A percentile compares a stretch with the other conserved stretches of the same genome.
phyloP scores from a whole-genome alignment of 768 basidiomycete species.

The Boletellus ananas region DNA sequence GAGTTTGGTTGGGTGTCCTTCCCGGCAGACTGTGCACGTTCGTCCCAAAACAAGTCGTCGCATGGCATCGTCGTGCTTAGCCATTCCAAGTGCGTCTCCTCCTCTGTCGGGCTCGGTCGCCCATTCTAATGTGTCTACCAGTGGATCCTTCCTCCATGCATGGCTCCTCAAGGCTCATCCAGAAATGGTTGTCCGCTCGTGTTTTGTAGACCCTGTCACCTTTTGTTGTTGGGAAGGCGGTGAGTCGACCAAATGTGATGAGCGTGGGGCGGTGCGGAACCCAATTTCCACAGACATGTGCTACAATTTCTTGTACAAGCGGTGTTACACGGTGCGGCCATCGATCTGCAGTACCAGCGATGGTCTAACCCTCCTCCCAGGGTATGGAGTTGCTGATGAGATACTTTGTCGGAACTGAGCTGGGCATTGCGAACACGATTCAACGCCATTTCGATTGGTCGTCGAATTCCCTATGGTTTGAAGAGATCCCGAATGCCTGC shows the following conservation, averaged over 20 bases:
- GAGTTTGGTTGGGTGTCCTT: constrained; percentile 61
- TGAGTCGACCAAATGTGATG: constrained; percentile 30
- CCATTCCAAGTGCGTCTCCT: constrained; percentile 75
- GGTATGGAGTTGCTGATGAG: constrained; percentile 76
- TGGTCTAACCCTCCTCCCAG: constrained; percentile 34
- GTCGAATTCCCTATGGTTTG: constrained; percentile 84
- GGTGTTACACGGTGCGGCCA: constrained; percentile 52
- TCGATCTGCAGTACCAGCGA: constrained; percentile 1
- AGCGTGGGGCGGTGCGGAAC: neutral
- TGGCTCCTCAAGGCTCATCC: constrained; percentile 86
- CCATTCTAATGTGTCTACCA: constrained; percentile 24
- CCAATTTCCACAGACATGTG: constrained; percentile 61
- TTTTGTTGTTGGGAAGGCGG: constrained; percentile 96
- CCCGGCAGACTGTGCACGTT: constrained; percentile 12
- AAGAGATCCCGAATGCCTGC: constrained; percentile 79
- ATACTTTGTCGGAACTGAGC: constrained; percentile 84
- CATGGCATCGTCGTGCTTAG: constrained; percentile 75
- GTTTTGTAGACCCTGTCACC: constrained; percentile 87
- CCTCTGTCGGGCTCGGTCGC: neutral
- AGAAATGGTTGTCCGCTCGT: constrained; percentile 65
- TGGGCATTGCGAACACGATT: constrained; percentile 83
- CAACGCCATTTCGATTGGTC: constrained; percentile 84
- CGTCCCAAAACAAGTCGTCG: constrained; percentile 2
- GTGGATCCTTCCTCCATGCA: constrained; percentile 79
- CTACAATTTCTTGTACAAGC: constrained; percentile 83